A percentile compares a stretch with the other conserved stretches of the same genome.
Conservation (phyloP, 2,329 filamentous ascomycete species). For the Stemphylium beticola region DNA sequence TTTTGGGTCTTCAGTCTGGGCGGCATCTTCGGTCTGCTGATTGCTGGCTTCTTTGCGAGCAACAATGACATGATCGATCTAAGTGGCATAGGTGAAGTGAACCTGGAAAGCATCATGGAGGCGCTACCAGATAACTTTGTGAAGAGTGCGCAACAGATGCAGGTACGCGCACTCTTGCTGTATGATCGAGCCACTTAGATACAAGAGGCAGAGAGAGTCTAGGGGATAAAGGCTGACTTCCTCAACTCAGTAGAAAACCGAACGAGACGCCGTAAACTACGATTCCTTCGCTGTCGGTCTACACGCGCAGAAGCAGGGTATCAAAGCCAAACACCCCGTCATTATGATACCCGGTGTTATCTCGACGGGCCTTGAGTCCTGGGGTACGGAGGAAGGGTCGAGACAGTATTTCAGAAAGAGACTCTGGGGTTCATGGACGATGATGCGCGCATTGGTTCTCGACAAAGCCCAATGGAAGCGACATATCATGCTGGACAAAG, state of each 20-base stretch:
- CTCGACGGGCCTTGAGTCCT: conserved; percentile 94
- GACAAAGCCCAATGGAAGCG: conserved; percentile 95
- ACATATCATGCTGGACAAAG: conserved; percentile 95
- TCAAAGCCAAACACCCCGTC: conserved; percentile 82
- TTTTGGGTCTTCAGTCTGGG: conserved; percentile 87
- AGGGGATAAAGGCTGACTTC: conserved; percentile 30
- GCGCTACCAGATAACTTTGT: conserved; percentile 85
- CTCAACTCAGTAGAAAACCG: conserved; percentile 68
- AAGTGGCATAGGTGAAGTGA: conserved; percentile 72
- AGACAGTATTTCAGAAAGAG: conserved; percentile 92
- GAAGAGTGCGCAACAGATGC: conserved; percentile 82
- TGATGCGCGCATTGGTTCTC: conserved; percentile 93
- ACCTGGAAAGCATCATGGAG: conserved; percentile 85
- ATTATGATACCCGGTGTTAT: conserved; percentile 99
- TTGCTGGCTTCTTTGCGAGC: conserved; percentile 87
- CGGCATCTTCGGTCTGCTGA: conserved; percentile 86
- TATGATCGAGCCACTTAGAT: neutral
- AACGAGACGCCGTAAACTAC: conserved; percentile 86
- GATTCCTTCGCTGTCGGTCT: conserved; percentile 93
- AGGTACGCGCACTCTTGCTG: conserved; percentile 62
- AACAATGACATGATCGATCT: conserved; percentile 89
- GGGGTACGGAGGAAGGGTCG: conserved; percentile 86
- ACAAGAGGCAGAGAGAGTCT: neutral
- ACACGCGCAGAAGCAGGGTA: conserved; percentile 79
- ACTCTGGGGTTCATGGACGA: conserved; percentile 97